phyloP scores from a whole-genome alignment of 345 rosid species.

The Boechera retrofracta region DNA sequence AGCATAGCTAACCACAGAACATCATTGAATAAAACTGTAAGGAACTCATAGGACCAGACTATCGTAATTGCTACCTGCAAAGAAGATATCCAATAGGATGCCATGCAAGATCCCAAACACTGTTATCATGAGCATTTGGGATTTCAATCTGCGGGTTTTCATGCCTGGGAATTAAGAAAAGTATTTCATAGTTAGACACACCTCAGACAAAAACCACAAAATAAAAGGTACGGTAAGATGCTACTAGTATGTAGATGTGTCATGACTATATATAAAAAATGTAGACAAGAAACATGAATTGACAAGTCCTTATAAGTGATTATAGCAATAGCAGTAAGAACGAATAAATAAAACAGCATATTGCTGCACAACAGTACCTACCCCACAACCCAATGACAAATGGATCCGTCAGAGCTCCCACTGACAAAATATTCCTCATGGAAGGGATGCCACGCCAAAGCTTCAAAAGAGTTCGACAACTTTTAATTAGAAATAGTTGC shows the following conservation, averaged over 20 bases:
- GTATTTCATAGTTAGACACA: conserved; percentile 30
- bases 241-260: conserved; percentile 17
- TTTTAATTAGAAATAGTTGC: conserved; percentile 21
- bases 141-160: conserved; percentile 95
- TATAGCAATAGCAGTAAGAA: conserved; percentile 3
- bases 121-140: conserved; percentile 81
- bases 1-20: conserved; percentile 3
- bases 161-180: conserved; percentile 63
- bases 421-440: conserved; percentile 99
- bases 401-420: conserved; percentile 92
- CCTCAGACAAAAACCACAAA: conserved; percentile 9
- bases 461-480: conserved; percentile 45
- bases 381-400: conserved; percentile 99
- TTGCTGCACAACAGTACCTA: conserved; percentile 41
- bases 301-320: conserved; percentile 5
- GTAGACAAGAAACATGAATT: conserved; percentile 27
- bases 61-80: conserved; percentile 68
- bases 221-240: conserved; percentile 8
- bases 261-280: neutral
- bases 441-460: conserved; percentile 98
- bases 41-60: conserved; percentile 5
- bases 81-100: conserved; percentile 99
- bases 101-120: conserved; percentile 98
- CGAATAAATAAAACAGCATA: neutral
- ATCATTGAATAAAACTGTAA: conserved; percentile 2